Conservation (phyloP, 192 early-diverging fungal genomes). For the Entomortierella parvispora region DNA sequence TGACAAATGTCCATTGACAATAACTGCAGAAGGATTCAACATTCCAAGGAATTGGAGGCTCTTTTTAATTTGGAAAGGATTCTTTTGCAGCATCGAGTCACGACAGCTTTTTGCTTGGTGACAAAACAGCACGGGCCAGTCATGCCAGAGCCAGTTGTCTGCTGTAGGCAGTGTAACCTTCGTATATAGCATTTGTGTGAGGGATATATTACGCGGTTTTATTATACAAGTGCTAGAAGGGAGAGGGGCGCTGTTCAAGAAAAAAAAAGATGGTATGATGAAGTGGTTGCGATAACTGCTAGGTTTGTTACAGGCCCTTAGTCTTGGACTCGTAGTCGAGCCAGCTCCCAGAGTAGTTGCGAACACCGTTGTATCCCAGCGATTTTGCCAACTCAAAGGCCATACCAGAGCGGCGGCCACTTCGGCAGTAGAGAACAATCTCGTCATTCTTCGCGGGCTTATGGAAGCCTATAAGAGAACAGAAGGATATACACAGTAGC, state of each 20-base stretch:
- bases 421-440: conserved; percentile 76
- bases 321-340: conserved; percentile 58
- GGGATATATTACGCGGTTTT: background rate
- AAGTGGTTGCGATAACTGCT: background rate
- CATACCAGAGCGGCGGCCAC: conserved; percentile 71
- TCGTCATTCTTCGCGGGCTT: conserved; percentile 63
- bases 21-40: too few species aligned
- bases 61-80: too few species aligned
- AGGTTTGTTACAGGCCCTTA: conserved; percentile 26
- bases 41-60: too few species aligned
- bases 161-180: too few species aligned
- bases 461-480: conserved; percentile 54
- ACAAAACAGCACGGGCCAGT: too few species aligned
- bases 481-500: background rate
- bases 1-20: too few species aligned
- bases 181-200: too few species aligned
- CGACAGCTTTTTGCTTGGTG: too few species aligned
- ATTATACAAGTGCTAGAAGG: background rate
- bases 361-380: conserved; percentile 60
- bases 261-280: background rate
- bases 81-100: too few species aligned
- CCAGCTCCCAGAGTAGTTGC: conserved; percentile 63
- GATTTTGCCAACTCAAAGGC: conserved; percentile 66
- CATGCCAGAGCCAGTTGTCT: too few species aligned
- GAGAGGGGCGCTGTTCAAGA: background rate